phyloP scores from a whole-genome alignment of 441 rosid species.

The Erysimum cheiri region DNA sequence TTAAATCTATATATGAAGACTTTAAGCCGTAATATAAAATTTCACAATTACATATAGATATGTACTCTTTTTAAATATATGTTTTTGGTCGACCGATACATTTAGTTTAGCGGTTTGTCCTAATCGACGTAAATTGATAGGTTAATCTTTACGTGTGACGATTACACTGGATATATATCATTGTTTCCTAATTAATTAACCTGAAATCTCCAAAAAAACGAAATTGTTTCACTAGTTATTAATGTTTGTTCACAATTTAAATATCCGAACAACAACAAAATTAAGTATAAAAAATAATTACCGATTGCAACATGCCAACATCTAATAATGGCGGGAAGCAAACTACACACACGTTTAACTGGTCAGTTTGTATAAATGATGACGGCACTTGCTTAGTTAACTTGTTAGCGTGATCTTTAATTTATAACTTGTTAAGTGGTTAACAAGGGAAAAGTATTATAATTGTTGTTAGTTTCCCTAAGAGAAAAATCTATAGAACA shows the following conservation, averaged over 20 bases:
- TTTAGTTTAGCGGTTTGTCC: neutral
- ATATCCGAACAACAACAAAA: too few species aligned
- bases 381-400: conserved; percentile 23
- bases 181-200: neutral
- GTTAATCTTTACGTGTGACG: too few species aligned
- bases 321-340: neutral
- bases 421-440: neutral
- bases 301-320: neutral
- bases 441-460: neutral
- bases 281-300: too few species aligned
- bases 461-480: neutral
- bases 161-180: neutral
- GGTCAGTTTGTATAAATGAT: conserved; percentile 9
- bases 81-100: neutral
- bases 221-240: neutral
- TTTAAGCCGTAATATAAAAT: neutral
- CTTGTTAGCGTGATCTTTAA: conserved; percentile 18
- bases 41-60: too few species aligned
- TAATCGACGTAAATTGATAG: neutral
- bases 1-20: neutral
- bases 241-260: neutral
- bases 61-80: too few species aligned
- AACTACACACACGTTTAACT: neutral
- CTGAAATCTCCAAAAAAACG: neutral
- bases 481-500: conserved; percentile 21